Evolutionary conservation across 1,139 yeast genomes (phyloP).

Genomic region (Sugiyamaella pinicola): DNA sequence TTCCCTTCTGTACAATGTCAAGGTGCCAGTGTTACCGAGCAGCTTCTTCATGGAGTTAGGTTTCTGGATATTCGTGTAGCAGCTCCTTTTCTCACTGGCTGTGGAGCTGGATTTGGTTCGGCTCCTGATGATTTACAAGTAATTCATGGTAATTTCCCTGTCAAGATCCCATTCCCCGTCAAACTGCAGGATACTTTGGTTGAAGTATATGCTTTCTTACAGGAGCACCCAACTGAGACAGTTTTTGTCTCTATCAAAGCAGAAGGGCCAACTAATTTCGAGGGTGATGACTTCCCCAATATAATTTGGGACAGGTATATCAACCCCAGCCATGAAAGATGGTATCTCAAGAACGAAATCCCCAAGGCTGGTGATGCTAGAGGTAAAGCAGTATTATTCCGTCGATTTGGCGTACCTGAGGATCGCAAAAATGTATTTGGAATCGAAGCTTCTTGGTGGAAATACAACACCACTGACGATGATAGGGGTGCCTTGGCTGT

Average conservation of each 20-base stretch:
- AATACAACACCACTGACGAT: slow-evolving; percentile 67
- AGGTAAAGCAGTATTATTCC: slow-evolving; percentile 66
- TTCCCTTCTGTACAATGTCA: slow-evolving; percentile 82
- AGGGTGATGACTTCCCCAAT: slow-evolving; percentile 56
- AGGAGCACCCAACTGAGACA: slow-evolving; percentile 56
- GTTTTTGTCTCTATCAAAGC: slow-evolving; percentile 72
- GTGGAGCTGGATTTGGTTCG: slow-evolving; percentile 11
- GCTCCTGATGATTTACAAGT: slow-evolving; percentile 58
- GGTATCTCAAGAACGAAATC: slow-evolving; percentile 61
- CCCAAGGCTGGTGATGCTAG: slow-evolving; percentile 65
- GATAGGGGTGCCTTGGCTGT: slow-evolving; percentile 65
- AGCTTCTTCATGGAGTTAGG: slow-evolving; percentile 72
- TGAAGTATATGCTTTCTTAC: slow-evolving; percentile 62
- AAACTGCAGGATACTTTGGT: slow-evolving; percentile 52
- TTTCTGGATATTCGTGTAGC: slow-evolving; percentile 65
- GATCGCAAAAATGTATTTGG: slow-evolving; percentile 50
- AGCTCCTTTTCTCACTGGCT: slow-evolving; percentile 13
- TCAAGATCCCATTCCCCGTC: slow-evolving; percentile 62
- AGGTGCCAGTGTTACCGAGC: slow-evolving; percentile 60
- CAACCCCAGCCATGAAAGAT: slow-evolving; percentile 53
- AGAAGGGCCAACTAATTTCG: slow-evolving; percentile 55
- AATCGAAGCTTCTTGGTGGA: slow-evolving; percentile 67
- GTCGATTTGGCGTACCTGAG: slow-evolving; percentile 63
- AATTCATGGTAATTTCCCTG: slow-evolving; percentile 78
- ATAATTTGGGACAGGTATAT: slow-evolving; percentile 64